Conservation (phyloP, 345 rosid species). For the Eutrema heterophyllum region DNA sequence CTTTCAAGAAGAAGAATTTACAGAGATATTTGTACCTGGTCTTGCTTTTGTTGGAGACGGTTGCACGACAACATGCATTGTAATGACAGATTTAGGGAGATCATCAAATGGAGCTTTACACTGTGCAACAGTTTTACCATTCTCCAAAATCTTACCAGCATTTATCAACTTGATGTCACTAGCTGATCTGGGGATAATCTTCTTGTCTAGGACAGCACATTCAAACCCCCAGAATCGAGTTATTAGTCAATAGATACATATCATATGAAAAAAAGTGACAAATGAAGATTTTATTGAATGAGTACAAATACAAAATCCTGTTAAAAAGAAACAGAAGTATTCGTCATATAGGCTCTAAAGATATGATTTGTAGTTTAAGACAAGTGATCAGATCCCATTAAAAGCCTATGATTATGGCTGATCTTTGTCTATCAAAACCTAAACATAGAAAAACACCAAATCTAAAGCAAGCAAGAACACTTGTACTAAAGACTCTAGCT, state of each 20-base stretch:
- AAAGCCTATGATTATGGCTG: not conserved
- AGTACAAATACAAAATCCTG: not conserved
- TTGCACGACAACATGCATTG: constrained; percentile 97
- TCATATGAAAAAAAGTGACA: not conserved
- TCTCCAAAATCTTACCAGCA: constrained; percentile 88
- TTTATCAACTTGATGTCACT: constrained; percentile 83
- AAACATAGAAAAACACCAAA: not conserved
- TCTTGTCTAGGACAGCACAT: constrained; percentile 49
- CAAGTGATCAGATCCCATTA: constrained; percentile 1
- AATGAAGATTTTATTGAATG: not conserved
- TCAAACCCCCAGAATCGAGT: not conserved
- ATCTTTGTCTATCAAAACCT: not conserved
- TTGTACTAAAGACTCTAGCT: not conserved
- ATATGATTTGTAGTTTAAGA: not conserved
- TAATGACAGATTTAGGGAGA: constrained; percentile 62
- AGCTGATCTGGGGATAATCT: constrained; percentile 67
- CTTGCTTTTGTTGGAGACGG: constrained; percentile 66
- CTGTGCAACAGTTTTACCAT: constrained; percentile 77
- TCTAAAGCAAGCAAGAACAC: not conserved
- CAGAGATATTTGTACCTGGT: constrained; percentile 15
- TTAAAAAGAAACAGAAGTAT: not conserved
- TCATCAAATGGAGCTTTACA: constrained; percentile 80
- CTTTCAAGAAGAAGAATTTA: not conserved
- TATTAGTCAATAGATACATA: not conserved
- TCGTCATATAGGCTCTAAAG: not conserved